Conservation (phyloP, 441 rosid genomes). For the Sinapis alba region DNA sequence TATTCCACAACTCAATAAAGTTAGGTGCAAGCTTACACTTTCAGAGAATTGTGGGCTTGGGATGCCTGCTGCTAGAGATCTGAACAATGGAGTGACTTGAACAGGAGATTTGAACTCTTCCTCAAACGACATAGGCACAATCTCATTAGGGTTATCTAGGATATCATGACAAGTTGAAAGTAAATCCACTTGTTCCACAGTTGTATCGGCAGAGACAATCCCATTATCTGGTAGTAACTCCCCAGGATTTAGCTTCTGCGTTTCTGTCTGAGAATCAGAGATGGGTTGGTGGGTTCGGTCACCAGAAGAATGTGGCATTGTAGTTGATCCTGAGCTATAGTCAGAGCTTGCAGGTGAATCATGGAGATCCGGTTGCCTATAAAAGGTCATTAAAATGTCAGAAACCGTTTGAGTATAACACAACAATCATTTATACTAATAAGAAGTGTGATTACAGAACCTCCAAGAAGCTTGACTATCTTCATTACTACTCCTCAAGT, state of each 20-base stretch:
- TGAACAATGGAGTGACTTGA: slow-evolving; percentile 91
- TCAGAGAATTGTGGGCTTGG: slow-evolving; percentile 99
- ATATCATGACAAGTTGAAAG: slow-evolving; percentile 49
- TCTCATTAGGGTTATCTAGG: slow-evolving; percentile 42
- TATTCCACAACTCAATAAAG: neutral
- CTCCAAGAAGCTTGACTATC: slow-evolving; percentile 84
- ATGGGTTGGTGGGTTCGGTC: slow-evolving; percentile 47
- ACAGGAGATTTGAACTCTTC: slow-evolving; percentile 79
- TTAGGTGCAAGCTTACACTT: slow-evolving; percentile 69
- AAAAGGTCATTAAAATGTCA: slow-evolving; percentile 15
- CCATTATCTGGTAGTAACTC: slow-evolving; percentile 48
- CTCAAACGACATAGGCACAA: slow-evolving; percentile 55
- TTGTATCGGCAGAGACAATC: slow-evolving; percentile 44
- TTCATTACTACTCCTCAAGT: slow-evolving; percentile 61
- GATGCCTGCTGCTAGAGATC: slow-evolving; percentile 94
- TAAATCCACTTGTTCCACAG: slow-evolving; percentile 49
- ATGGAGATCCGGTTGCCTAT: slow-evolving; percentile 81
- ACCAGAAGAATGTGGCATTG: slow-evolving; percentile 44
- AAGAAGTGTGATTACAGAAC: slow-evolving; percentile 35
- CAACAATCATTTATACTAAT: neutral
- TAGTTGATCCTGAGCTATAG: slow-evolving; percentile 85
- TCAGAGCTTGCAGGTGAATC: slow-evolving; percentile 95
- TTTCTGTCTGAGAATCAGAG: slow-evolving; percentile 45
- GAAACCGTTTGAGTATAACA: neutral
- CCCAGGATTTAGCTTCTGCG: slow-evolving; percentile 45